Evolutionary conservation across 2,329 filamentous ascomycete genomes (phyloP).

Genomic region (Tolypocladium capitatum): DNA sequence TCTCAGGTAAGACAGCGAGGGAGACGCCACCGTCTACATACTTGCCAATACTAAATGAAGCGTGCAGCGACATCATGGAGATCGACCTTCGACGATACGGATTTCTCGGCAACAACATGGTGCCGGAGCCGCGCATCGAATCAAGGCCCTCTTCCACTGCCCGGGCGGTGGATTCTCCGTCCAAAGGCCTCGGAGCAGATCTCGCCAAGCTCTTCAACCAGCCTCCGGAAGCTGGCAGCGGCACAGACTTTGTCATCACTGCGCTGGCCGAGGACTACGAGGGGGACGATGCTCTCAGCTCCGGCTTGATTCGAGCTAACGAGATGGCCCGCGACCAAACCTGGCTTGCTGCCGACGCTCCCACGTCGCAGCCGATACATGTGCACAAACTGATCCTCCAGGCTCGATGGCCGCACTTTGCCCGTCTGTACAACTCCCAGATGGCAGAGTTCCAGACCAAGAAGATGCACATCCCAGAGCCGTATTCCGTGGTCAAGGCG

Average conservation of each 20-base stretch:
- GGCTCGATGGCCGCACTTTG: slow-evolving; percentile 93
- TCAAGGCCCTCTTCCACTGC: slow-evolving; percentile 33
- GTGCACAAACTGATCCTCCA: slow-evolving; percentile 92
- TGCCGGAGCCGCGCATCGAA: slow-evolving; percentile 38
- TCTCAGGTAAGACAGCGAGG: slow-evolving; percentile 37
- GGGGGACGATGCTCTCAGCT: slow-evolving; percentile 48
- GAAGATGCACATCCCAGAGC: slow-evolving; percentile 95
- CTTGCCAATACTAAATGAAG: not conserved
- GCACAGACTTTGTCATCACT: slow-evolving; percentile 83
- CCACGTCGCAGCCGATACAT: slow-evolving; percentile 73
- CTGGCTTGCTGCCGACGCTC: slow-evolving; percentile 48
- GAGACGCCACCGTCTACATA: not conserved
- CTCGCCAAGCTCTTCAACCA: slow-evolving; percentile 79
- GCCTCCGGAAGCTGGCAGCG: slow-evolving; percentile 69
- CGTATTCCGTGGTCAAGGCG: slow-evolving; percentile 83
- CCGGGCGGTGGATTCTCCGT: slow-evolving; percentile 38
- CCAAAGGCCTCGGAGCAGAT: slow-evolving; percentile 66
- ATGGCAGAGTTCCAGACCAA: slow-evolving; percentile 98
- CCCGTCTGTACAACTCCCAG: slow-evolving; percentile 77
- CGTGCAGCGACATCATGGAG: slow-evolving; percentile 66
- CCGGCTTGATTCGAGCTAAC: slow-evolving; percentile 32
- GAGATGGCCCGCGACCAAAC: slow-evolving; percentile 30
- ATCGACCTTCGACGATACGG: slow-evolving; percentile 89
- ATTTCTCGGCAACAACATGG: slow-evolving; percentile 66
- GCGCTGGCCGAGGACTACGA: slow-evolving; percentile 69